Conservation (phyloP, 129 eudicot genomes). For the Calendula officinalis region DNA sequence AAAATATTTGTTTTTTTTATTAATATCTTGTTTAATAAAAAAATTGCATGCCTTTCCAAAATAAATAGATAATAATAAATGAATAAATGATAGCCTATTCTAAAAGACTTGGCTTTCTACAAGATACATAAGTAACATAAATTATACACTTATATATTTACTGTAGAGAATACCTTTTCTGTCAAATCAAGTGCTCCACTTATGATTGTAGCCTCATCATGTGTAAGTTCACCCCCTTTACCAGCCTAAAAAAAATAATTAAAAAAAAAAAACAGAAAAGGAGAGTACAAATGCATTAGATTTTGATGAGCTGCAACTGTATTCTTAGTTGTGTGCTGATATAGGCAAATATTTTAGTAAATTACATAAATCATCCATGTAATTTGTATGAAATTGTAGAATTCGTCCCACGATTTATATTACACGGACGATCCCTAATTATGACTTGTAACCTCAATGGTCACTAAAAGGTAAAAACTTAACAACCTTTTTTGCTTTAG, state of each 20-base stretch:
- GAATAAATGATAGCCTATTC: not conserved
- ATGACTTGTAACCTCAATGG: no score
- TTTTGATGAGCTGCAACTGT: constrained; percentile 5
- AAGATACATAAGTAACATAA: not conserved
- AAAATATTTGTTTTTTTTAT: not conserved
- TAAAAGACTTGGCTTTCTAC: constrained; percentile 2
- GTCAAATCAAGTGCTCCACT: constrained; percentile 99
- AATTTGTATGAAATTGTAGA: no score
- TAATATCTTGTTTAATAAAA: no score
- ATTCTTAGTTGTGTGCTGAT: not conserved
- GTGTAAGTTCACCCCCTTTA: constrained; percentile 97
- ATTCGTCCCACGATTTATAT: no score
- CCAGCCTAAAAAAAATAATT: constrained; percentile 59
- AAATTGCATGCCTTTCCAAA: not conserved
- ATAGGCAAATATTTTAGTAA: not conserved
- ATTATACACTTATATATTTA: not conserved
- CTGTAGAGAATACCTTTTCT: constrained; percentile 55
- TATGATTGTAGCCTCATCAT: constrained; percentile 88
- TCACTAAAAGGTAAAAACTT: no score
- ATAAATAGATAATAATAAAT: not conserved
- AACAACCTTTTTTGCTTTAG: no score
- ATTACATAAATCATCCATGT: no score
- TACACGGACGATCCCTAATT: no score
- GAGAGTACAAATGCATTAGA: not conserved
- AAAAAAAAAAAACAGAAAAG: constrained; percentile 11